Conservation (phyloP, 345 rosid species). For the Cardamine occulta region DNA sequence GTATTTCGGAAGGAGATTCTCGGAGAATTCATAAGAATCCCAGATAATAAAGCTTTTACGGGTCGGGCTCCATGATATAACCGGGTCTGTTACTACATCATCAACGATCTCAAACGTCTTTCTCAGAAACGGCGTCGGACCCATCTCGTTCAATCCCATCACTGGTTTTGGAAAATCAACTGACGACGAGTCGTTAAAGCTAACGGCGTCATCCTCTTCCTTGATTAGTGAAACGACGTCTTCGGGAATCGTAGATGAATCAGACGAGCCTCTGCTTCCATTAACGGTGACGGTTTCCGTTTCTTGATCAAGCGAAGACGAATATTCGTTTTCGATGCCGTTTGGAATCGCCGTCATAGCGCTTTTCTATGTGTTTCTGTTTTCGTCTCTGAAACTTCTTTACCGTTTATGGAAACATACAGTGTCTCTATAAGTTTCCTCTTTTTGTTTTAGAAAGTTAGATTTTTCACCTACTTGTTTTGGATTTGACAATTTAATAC, state of each 20-base stretch:
- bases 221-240: background rate
- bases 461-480: background rate
- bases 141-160: constrained; percentile 59
- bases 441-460: background rate
- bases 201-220: constrained; percentile 10
- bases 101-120: constrained; percentile 66
- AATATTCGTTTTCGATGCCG: background rate
- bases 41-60: constrained; percentile 62
- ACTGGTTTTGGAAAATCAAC: constrained; percentile 2
- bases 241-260: background rate
- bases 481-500: background rate
- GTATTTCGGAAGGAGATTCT: constrained; percentile 58
- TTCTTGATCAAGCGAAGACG: background rate
- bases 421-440: background rate
- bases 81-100: constrained; percentile 53
- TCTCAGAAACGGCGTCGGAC: constrained; percentile 63
- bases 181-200: background rate
- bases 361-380: background rate
- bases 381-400: background rate
- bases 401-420: background rate
- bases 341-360: background rate
- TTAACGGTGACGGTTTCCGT: constrained; percentile 8
- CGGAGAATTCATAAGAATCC: constrained; percentile 55
- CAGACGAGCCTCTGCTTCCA: background rate
- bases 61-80: constrained; percentile 57